Conservation (phyloP, 352 stramenopile species). For the Plasmopara halstedii region DNA sequence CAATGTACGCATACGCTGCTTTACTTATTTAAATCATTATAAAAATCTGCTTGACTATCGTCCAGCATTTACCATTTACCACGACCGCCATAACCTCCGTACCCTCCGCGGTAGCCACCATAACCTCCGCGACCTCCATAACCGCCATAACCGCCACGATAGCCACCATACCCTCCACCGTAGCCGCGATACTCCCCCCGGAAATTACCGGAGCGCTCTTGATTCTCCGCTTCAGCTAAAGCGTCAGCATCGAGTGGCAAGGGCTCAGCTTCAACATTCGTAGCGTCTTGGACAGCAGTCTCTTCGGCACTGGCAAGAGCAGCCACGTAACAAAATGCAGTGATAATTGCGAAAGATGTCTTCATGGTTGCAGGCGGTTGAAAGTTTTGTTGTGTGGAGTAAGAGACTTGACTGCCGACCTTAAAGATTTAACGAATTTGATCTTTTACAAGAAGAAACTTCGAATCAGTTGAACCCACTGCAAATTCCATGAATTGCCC, state of each 20-base stretch:
- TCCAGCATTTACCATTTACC: too few species aligned
- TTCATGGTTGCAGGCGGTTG: constrained; percentile 1
- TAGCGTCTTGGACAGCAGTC: neutral
- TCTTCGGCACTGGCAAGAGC: constrained; percentile 6
- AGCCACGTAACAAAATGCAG: constrained; percentile 5
- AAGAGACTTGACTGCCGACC: neutral
- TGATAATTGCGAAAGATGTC: constrained; percentile 4
- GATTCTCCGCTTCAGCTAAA: neutral
- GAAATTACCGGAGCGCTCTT: neutral
- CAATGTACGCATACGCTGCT: too few species aligned
- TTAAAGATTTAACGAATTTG: neutral
- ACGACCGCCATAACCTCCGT: too few species aligned
- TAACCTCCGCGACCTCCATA: neutral
- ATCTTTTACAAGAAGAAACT: neutral
- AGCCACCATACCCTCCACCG: neutral
- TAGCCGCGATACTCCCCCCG: neutral
- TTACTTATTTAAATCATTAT: too few species aligned
- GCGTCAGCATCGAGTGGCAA: neutral
- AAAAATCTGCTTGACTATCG: too few species aligned
- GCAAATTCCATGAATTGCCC: neutral
- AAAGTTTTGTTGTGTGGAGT: neutral
- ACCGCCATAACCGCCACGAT: neutral
- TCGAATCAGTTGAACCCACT: neutral
- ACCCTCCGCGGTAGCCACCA: neutral
- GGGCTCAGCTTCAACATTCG: neutral